A percentile compares a stretch with the other conserved stretches of the same genome.
These are phyloP conservation scores for Lipomyces sp. DNA, from an alignment of 805 yeast species.

Conservation along the genomic window DNA sequence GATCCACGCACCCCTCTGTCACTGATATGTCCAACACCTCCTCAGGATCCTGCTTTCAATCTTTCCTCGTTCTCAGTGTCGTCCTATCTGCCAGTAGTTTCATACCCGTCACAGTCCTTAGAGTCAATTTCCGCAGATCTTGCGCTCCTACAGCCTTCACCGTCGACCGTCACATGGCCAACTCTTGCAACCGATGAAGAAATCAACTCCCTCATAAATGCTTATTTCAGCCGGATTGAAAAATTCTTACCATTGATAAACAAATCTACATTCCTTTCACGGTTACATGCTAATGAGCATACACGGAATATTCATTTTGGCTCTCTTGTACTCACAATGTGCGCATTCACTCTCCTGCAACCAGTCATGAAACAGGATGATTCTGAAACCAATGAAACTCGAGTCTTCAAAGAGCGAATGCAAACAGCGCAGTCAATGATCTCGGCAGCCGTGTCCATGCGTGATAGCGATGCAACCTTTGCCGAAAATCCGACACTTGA, in stretches of 20 bases:
- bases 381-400: background rate
- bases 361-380: constrained; percentile 9
- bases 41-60: constrained; percentile 1
- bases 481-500: constrained; percentile 15
- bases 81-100: background rate
- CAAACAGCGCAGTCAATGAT: constrained; percentile 12
- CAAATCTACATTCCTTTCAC: constrained; percentile 10
- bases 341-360: constrained; percentile 15
- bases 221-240: constrained; percentile 5
- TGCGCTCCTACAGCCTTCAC: background rate
- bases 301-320: constrained; percentile 11
- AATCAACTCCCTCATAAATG: background rate
- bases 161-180: constrained; percentile 3
- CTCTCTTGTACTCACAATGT: constrained; percentile 19
- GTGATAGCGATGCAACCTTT: constrained; percentile 1
- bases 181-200: background rate
- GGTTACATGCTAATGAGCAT: constrained; percentile 12
- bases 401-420: constrained; percentile 6
- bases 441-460: constrained; percentile 10
- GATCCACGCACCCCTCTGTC: background rate
- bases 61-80: background rate
- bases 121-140: background rate
- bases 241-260: constrained; percentile 9
- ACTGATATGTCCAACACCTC: background rate
- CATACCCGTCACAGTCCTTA: background rate